phyloP scores from a whole-genome alignment of 345 rosid genomes.

The Tarenaya hassleriana region DNA sequence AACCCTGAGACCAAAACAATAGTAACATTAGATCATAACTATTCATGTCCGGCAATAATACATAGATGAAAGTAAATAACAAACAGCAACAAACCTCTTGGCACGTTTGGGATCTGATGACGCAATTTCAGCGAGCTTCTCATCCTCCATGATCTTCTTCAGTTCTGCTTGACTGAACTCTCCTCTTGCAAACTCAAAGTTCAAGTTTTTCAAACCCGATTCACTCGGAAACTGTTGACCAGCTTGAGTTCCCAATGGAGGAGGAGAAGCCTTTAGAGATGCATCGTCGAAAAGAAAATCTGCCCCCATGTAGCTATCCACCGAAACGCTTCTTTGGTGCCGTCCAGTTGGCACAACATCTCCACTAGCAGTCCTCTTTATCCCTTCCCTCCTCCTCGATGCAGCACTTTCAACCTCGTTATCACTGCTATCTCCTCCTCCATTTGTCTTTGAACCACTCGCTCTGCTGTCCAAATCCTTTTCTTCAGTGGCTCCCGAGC shows the following conservation, averaged over 20 bases:
- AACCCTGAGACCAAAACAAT: conserved; percentile 35
- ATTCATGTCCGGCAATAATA: background rate
- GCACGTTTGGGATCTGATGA: conserved; percentile 63
- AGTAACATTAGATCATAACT: background rate
- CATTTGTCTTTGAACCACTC: conserved; percentile 69
- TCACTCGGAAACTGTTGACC: conserved; percentile 54
- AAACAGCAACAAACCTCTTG: conserved; percentile 36
- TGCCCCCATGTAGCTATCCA: conserved; percentile 77
- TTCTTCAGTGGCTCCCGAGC: conserved; percentile 61
- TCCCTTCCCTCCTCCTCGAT: conserved; percentile 56
- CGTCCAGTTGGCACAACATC: conserved; percentile 54
- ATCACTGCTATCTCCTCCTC: conserved; percentile 72
- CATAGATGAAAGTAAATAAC: background rate
- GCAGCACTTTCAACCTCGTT: conserved; percentile 63
- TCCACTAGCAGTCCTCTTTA: conserved; percentile 54
- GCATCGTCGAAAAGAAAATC: conserved; percentile 44
- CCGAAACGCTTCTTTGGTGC: conserved; percentile 71
- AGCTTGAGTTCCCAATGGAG: conserved; percentile 46
- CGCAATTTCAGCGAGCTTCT: conserved; percentile 77
- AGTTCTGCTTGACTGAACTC: conserved; percentile 60
- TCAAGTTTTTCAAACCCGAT: conserved; percentile 44
- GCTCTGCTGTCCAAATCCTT: conserved; percentile 54
- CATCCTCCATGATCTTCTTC: conserved; percentile 75
- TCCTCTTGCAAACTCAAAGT: conserved; percentile 71
- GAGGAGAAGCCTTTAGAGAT: conserved; percentile 60